Conservation (phyloP, 768 basidiomycete species). For the Candolleomyces eurysporus region DNA sequence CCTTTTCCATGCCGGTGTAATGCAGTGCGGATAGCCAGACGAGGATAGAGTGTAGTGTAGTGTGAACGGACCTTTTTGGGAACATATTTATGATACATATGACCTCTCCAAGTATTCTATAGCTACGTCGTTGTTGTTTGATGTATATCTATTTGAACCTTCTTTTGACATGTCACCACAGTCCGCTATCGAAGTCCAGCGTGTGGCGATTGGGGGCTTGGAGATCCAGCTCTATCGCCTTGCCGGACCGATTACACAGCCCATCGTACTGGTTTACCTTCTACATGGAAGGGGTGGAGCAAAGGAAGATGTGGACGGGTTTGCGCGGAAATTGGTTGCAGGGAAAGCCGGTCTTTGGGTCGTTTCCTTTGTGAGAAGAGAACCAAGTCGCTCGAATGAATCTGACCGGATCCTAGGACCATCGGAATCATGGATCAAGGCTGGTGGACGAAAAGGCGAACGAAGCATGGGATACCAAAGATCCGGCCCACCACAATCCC, state of each 20-base stretch:
- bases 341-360: conserved; percentile 26
- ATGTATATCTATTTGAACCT: no score
- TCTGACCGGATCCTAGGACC: conserved; percentile 31
- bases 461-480: conserved; percentile 31
- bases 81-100: not conserved
- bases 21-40: no score
- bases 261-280: conserved; percentile 36
- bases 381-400: not conserved
- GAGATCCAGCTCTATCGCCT: conserved; percentile 32
- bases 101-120: not conserved
- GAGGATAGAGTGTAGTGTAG: no score
- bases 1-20: no score
- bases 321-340: conserved; percentile 21
- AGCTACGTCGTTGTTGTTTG: not conserved
- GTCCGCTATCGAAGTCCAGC: conserved; percentile 14
- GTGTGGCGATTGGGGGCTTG: conserved; percentile 35
- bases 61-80: no score
- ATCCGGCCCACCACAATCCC: conserved; percentile 27
- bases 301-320: conserved; percentile 23
- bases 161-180: no score
- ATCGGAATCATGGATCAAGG: conserved; percentile 44
- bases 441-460: conserved; percentile 32
- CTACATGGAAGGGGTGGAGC: conserved; percentile 41
- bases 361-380: conserved; percentile 35
- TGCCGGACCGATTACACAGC: conserved; percentile 12